These are phyloP conservation scores for Yarrowia divulgata DNA, from an alignment of 805 yeast species.

Conservation along the genomic window DNA sequence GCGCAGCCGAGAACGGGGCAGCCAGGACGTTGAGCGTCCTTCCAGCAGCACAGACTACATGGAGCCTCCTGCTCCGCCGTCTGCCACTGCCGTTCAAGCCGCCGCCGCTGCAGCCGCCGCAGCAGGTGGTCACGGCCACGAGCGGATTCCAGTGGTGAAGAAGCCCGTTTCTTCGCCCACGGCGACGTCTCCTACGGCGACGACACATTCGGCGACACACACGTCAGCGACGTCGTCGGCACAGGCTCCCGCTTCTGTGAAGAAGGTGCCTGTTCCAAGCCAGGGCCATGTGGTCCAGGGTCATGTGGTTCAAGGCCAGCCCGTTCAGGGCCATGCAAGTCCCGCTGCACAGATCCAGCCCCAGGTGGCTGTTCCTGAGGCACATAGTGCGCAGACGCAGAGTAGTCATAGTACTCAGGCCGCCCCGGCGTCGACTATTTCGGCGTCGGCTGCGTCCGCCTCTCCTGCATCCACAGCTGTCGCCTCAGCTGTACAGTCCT, in stretches of 20 bases:
- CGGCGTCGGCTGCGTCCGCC: not conserved
- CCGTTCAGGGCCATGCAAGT: constrained; percentile 5
- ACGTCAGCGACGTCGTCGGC: not conserved
- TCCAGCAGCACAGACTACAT: constrained; percentile 2
- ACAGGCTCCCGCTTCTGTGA: not conserved
- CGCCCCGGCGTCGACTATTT: too few relatives aligned
- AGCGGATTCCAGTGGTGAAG: constrained; percentile 16
- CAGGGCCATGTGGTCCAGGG: constrained; percentile 5
- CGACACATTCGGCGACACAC: not conserved
- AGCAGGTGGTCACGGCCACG: constrained; percentile 5
- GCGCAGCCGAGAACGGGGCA: constrained; percentile 34
- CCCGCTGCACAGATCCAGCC: constrained; percentile 11
- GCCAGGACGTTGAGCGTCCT: constrained; percentile 37
- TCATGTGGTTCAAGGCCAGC: constrained; percentile 19
- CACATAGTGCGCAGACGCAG: not conserved
- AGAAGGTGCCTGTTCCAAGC: constrained; percentile 28
- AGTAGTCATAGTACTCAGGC: too few relatives aligned
- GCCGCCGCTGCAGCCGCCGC: constrained; percentile 3
- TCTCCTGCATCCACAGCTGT: not conserved
- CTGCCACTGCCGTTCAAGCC: not conserved
- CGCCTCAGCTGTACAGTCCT: not conserved
- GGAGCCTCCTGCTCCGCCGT: constrained; percentile 7
- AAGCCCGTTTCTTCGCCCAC: constrained; percentile 12
- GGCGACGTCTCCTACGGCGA: not conserved
- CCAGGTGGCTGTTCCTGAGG: constrained; percentile 15